A percentile compares a stretch with the other conserved stretches of the same genome.
phyloP scores from a whole-genome alignment of 257 asterid genomes.

The Perilla frutescens region DNA sequence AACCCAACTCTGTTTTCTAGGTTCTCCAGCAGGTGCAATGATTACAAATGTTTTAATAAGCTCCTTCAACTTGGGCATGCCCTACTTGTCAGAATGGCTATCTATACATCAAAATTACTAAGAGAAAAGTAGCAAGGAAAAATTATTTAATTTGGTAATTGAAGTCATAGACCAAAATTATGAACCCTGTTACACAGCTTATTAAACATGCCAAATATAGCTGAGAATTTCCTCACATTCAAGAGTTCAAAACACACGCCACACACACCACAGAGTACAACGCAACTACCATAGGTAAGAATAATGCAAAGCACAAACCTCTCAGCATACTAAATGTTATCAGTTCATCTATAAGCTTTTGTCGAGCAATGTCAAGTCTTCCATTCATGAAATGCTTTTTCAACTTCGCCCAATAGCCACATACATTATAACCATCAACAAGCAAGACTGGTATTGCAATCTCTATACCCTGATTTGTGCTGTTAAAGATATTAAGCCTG shows the following conservation, averaged over 20 bases:
- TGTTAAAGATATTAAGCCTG: conserved; percentile 42
- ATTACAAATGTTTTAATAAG: not conserved
- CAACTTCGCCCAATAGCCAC: conserved; percentile 96
- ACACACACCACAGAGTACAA: not conserved
- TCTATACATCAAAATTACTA: not conserved
- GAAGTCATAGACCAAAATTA: not conserved
- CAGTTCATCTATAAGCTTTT: conserved; percentile 92
- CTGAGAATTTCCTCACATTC: not conserved
- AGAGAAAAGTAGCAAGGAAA: not conserved
- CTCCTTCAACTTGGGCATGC: too few relatives aligned
- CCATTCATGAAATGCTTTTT: conserved; percentile 90
- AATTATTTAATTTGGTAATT: too few relatives aligned
- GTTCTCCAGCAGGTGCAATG: not conserved
- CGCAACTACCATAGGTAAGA: conserved; percentile 24
- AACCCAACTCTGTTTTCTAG: not conserved
- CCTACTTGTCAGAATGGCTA: too few relatives aligned
- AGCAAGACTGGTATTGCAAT: conserved; percentile 86
- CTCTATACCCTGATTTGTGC: conserved; percentile 84
- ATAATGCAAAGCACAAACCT: conserved; percentile 62
- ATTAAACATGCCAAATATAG: conserved; percentile 8
- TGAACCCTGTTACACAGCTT: not conserved
- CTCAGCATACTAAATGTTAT: conserved; percentile 79
- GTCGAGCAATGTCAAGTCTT: conserved; percentile 91
- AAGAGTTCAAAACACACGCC: conserved; percentile 2
- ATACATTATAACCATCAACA: conserved; percentile 96